phyloP scores from a whole-genome alignment of 176 grass and related monocot species.

The Oryza australiensis region DNA sequence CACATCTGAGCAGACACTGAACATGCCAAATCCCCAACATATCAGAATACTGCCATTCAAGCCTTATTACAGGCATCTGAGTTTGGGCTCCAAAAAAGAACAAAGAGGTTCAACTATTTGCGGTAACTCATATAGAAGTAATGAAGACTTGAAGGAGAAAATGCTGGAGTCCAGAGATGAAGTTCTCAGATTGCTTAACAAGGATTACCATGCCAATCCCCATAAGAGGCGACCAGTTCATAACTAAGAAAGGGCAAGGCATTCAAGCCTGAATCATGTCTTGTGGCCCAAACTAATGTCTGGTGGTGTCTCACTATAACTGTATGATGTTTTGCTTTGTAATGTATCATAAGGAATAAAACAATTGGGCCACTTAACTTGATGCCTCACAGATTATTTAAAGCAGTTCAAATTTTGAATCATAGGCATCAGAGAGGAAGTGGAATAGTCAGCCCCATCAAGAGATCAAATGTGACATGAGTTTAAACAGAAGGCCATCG shows the following conservation, averaged over 20 bases:
- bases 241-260: conserved; percentile 29
- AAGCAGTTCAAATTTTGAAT: conserved; percentile 2
- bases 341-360: conserved; percentile 26
- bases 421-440: not conserved
- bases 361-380: not conserved
- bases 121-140: not conserved
- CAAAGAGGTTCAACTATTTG: not conserved
- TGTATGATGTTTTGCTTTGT: not conserved
- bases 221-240: conserved; percentile 39
- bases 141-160: conserved; percentile 43
- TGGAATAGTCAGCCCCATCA: not conserved
- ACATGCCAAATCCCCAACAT: conserved; percentile 23
- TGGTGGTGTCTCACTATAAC: conserved; percentile 2
- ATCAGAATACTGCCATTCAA: conserved; percentile 29
- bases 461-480: conserved; percentile 14
- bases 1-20: conserved; percentile 18
- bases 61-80: conserved; percentile 17
- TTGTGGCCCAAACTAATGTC: conserved; percentile 17
- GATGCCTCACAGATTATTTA: not conserved
- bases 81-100: conserved; percentile 15
- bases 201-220: conserved; percentile 34
- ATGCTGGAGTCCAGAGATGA: conserved; percentile 52
- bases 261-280: not conserved
- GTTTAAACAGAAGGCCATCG: not conserved
- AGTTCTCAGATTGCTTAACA: conserved; percentile 49